Base-by-base conservation (phyloP, 2,329 filamentous ascomycete genomes). In the Dissoconium aciculare region DNA sequence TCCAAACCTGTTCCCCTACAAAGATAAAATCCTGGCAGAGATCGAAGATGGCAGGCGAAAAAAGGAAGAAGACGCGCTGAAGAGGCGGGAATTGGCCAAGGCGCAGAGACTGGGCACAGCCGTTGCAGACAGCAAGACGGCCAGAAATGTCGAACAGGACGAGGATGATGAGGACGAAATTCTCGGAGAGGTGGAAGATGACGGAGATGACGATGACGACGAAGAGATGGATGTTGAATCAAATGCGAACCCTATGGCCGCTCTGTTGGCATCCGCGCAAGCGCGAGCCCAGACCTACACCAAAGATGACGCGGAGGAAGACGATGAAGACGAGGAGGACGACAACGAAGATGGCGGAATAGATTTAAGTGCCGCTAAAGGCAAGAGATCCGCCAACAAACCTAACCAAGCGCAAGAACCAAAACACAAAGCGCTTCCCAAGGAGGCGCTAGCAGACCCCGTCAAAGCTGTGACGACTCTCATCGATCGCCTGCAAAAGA, bases 1-100 rank as follows among this genome's bases (percentile, higher is more conserved):
- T 39, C 89, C 89, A 24, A 98, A 95, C 53, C 62, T 94, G 19
- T 98, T 94, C 62, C 89, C 89, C 1, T 94, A 89, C 67, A 98
- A 98, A 64, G 85, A 94, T 56, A 85, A 79, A 65, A 71, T 98
- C 15, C 69, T 98, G 17, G 74, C 85, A 35, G 84, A 98, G 58
- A 91, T 98, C 46, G 89, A 98, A 60, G 82, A 93, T 60, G 78
- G 73, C 47, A 78, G 78, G 52, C 63, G 77, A 43, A 64, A 71
- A 55, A 94, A 87, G 63, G 73, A 74, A 41, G 84, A 93, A 50
- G 82, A 93, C 51, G 67, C 69, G 35, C 65, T 71, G 54, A 70
- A 70, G 51, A 67, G 72, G 46, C 71, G 71, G 40, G 80, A 91
- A 51, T 62, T 83, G 49, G 75, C 74, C 34, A 68, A 61, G 45